Evolutionary conservation across 495 filamentous ascomycete genomes (phyloP).

Genomic region (Penicillium steckii): DNA sequence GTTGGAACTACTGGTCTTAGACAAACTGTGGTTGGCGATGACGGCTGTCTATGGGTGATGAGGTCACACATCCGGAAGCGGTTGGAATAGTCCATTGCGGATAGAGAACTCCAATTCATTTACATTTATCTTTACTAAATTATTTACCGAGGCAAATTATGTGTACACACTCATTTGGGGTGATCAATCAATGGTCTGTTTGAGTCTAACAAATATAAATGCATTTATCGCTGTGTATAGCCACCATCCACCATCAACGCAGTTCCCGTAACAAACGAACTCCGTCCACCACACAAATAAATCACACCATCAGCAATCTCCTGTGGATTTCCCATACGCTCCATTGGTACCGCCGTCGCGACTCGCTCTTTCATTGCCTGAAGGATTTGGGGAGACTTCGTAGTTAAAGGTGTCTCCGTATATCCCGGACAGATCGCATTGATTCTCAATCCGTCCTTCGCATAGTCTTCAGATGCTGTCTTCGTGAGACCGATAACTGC

Average conservation of each 20-base stretch:
- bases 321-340: conserved; percentile 36
- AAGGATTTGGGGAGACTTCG: conserved; percentile 25
- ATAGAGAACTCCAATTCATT: too few species aligned
- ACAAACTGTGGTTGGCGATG: conserved; percentile 5
- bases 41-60: conserved; percentile 4
- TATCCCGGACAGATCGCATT: conserved; percentile 48
- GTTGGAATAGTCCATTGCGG: not conserved
- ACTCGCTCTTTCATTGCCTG: conserved; percentile 23
- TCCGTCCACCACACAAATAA: conserved; percentile 38
- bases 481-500: conserved; percentile 34
- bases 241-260: conserved; percentile 45
- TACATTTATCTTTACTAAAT: too few species aligned
- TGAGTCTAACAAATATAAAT: not conserved
- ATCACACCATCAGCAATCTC: conserved; percentile 45
- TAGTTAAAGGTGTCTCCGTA: conserved; percentile 42
- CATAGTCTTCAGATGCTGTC: conserved; percentile 45
- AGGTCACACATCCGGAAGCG: conserved; percentile 8
- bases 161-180: too few species aligned
- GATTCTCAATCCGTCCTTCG: conserved; percentile 38
- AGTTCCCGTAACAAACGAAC: conserved; percentile 42
- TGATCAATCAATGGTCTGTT: not conserved
- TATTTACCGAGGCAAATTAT: too few species aligned
- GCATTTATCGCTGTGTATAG: conserved; percentile 29
- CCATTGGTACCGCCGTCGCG: conserved; percentile 38
- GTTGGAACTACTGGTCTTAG: not conserved